Conservation (phyloP, 2,329 filamentous ascomycete species). For the Tolypocladium nubicola region DNA sequence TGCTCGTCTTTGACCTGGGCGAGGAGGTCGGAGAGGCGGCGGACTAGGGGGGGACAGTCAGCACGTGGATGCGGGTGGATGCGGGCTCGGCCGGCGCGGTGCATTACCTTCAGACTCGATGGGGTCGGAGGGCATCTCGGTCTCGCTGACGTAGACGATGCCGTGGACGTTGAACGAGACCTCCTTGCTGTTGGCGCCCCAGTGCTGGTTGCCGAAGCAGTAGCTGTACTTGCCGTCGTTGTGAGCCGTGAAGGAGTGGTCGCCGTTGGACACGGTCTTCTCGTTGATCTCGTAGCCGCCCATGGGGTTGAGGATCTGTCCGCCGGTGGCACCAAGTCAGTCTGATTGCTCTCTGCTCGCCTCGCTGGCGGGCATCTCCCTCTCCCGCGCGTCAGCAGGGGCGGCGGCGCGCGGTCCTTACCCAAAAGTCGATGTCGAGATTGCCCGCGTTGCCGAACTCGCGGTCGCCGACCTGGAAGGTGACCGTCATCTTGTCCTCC, state of each 20-base stretch:
- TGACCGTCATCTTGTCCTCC: constrained; percentile 97
- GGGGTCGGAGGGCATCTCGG: constrained; percentile 74
- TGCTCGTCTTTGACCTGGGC: constrained; percentile 96
- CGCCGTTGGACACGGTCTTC: constrained; percentile 74
- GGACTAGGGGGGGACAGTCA: constrained; percentile 42
- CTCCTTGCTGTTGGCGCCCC: constrained; percentile 92
- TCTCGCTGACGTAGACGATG: constrained; percentile 91
- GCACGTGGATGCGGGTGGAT: too few species aligned
- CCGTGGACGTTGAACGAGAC: constrained; percentile 99
- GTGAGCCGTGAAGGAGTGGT: constrained; percentile 81
- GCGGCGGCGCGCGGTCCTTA: constrained; percentile 32
- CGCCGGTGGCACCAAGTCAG: neutral
- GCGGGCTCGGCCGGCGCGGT: constrained; percentile 6
- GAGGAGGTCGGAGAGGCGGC: constrained; percentile 72
- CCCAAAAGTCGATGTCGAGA: constrained; percentile 96
- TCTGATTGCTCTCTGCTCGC: neutral
- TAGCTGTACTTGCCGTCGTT: constrained; percentile 85
- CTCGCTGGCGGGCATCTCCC: neutral
- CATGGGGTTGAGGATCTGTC: constrained; percentile 66
- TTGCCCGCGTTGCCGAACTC: constrained; percentile 94
- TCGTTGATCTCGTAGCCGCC: constrained; percentile 70
- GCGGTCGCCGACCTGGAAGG: constrained; percentile 93
- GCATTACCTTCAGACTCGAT: constrained; percentile 74
- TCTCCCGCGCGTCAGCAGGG: neutral
- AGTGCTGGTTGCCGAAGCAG: constrained; percentile 99